Evolutionary conservation across 2,329 filamentous ascomycete genomes (phyloP), one percentile per base, ranked within the genome.

Genomic region (Colletotrichum godetiae): DNA sequence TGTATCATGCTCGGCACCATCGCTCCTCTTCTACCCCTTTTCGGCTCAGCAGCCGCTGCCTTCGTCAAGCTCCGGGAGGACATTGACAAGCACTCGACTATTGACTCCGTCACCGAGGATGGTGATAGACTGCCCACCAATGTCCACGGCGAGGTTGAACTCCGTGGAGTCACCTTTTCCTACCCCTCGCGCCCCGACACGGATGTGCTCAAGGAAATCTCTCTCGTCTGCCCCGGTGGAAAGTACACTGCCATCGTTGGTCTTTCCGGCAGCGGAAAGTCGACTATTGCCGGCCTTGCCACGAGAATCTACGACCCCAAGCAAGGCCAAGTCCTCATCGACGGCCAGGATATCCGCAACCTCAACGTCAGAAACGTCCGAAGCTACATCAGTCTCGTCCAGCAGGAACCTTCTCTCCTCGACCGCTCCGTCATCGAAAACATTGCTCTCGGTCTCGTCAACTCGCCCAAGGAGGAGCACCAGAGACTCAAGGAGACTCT

Each of bases 1-100:
- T 90, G 90, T 10, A 88, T 93, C 61, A 86, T 92, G 42, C 84
- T 93, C 29, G 90, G 91, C 35, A 87, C 88, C 65, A 89, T 92
- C 62, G 90, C 90, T 0, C 91, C 91, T 0, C 87, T 92, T 61
- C 81, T 93, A 15, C 89, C 91, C 15, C 87, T 91, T 12, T 88
- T 93, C 37, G 88, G 88, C 1, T 84, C 87, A 37, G 90, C 91
- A 0, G 86, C 89, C 2, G 85, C 89, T 1, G 82, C 91, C 0
- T 93, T 89, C 76, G 81, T 87, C 68, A 90, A 91, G 62, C 81
- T 94, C 6, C 84, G 85, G 15, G 82, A 86, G 42, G 90, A 92
- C 57, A 91, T 93, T 61, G 85, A 91, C 15, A 84, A 85, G 5
- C 82, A 83, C 13, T 83, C 85, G 4, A 62, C 72, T 37, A 89